Percentiles rank a stretch among this genome's conserved stretches.
phyloP scores from a whole-genome alignment of 148 eudicot genomes.

The Persicaria maculosa region DNA sequence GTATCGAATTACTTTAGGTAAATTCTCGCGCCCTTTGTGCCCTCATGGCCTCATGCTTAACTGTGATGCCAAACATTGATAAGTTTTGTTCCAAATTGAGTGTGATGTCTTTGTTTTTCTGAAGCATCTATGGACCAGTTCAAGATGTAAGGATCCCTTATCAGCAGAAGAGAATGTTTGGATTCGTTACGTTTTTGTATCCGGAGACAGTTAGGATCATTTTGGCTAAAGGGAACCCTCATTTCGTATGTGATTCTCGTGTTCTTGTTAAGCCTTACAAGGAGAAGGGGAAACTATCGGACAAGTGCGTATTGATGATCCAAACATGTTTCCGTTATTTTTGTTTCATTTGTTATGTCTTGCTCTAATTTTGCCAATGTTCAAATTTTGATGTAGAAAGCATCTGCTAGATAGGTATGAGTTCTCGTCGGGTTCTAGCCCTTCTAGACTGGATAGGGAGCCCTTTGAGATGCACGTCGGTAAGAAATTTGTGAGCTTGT shows the following conservation, averaged over 20 bases:
- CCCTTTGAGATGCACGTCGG: constrained; percentile 56
- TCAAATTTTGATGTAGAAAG: constrained; percentile 18
- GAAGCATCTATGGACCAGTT: constrained; percentile 80
- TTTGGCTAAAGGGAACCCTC: constrained; percentile 89
- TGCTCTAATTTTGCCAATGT: constrained; percentile 3
- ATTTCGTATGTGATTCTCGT: constrained; percentile 87
- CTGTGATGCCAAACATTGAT: neutral
- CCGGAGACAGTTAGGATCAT: constrained; percentile 76
- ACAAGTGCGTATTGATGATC: constrained; percentile 23
- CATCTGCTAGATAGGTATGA: constrained; percentile 44
- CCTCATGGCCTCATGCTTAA: neutral
- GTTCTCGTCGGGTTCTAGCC: constrained; percentile 52
- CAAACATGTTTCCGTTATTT: neutral
- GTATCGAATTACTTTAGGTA: constrained; percentile 83
- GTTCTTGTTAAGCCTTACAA: constrained; percentile 96
- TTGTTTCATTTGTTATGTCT: neutral
- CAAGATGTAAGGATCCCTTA: constrained; percentile 95
- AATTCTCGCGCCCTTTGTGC: neutral
- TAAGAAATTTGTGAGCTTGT: constrained; percentile 11
- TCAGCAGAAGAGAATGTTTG: constrained; percentile 96
- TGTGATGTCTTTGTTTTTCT: constrained; percentile 6
- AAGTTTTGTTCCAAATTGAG: neutral
- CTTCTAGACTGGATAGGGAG: constrained; percentile 55
- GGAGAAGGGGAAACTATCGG: constrained; percentile 82
- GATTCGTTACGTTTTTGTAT: constrained; percentile 76